Conservation (phyloP, 768 basidiomycete species). For the Lactifluus hygrophoroides region DNA sequence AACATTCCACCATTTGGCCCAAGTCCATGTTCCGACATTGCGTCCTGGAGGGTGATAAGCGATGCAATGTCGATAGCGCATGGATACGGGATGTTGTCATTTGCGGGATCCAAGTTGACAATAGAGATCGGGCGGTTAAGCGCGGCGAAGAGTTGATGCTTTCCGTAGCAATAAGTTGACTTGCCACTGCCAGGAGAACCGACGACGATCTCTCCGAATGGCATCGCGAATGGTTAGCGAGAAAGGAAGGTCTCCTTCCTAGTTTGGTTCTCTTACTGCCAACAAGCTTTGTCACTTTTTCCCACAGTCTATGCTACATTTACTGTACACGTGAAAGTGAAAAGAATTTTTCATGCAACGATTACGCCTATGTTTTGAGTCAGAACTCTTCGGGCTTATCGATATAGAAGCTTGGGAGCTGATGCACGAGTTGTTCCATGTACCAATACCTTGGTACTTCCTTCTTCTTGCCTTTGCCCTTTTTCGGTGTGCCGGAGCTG, state of each 20-base stretch:
- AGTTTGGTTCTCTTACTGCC: too few relatives aligned
- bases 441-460: slow-evolving; percentile 43
- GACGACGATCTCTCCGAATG: slow-evolving; percentile 82
- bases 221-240: slow-evolving; percentile 34
- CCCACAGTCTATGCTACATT: not conserved
- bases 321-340: not conserved
- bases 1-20: slow-evolving; percentile 97
- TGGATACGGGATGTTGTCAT: slow-evolving; percentile 75
- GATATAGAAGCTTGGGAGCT: slow-evolving; percentile 46
- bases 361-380: not conserved
- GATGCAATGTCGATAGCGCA: slow-evolving; percentile 79
- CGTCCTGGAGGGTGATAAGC: slow-evolving; percentile 80
- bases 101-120: slow-evolving; percentile 95
- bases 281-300: not conserved
- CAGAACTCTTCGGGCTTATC: slow-evolving; percentile 19
- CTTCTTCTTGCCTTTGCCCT: slow-evolving; percentile 23
- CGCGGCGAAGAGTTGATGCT: slow-evolving; percentile 82
- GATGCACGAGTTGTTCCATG: slow-evolving; percentile 44
- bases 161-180: slow-evolving; percentile 83
- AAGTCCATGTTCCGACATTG: slow-evolving; percentile 73
- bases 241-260: slow-evolving; percentile 16
- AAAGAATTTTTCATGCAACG: too few relatives aligned
- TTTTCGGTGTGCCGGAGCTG: slow-evolving; percentile 19
- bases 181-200: slow-evolving; percentile 84
- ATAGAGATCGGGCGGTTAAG: slow-evolving; percentile 79